A percentile compares a stretch with the other conserved stretches of the same genome.
Conservation (phyloP, 495 filamentous ascomycete genomes). For the Alectoria sarmentosa region DNA sequence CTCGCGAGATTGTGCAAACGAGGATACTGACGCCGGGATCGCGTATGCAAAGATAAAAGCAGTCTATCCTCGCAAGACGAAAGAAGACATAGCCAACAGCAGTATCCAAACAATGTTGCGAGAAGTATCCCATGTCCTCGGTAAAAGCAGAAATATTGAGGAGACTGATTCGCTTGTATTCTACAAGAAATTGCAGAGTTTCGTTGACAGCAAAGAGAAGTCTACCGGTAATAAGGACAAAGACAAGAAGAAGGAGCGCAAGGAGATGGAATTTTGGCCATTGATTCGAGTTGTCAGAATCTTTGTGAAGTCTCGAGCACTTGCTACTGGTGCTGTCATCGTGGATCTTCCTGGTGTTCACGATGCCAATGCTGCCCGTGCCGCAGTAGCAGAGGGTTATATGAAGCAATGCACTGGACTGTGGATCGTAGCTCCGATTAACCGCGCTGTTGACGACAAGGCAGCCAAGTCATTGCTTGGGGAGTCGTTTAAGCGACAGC, state of each 20-base stretch:
- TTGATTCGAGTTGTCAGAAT: conserved; percentile 57
- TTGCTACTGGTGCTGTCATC: conserved; percentile 56
- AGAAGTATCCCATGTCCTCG: conserved; percentile 40
- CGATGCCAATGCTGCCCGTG: conserved; percentile 59
- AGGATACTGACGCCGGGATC: conserved; percentile 41
- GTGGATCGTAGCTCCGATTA: conserved; percentile 48
- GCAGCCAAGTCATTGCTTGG: conserved; percentile 54
- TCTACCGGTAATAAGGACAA: conserved; percentile 31
- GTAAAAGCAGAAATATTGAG: conserved; percentile 37
- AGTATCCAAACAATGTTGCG: conserved; percentile 36
- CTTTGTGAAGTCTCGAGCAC: conserved; percentile 47
- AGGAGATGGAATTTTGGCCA: conserved; percentile 54
- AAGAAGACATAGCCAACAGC: conserved; percentile 38
- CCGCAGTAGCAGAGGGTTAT: conserved; percentile 53
- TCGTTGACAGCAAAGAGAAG: conserved; percentile 49
- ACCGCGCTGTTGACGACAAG: conserved; percentile 51
- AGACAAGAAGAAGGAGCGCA: conserved; percentile 29
- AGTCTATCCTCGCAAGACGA: conserved; percentile 53
- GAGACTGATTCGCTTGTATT: conserved; percentile 35
- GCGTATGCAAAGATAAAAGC: conserved; percentile 59
- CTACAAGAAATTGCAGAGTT: conserved; percentile 39
- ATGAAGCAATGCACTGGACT: conserved; percentile 47
- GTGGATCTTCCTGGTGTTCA: conserved; percentile 60
- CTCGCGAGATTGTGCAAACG: conserved; percentile 37
- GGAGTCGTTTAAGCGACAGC: conserved; percentile 54